phyloP scores from a whole-genome alignment of 345 rosid species.

The Citrus glauca region DNA sequence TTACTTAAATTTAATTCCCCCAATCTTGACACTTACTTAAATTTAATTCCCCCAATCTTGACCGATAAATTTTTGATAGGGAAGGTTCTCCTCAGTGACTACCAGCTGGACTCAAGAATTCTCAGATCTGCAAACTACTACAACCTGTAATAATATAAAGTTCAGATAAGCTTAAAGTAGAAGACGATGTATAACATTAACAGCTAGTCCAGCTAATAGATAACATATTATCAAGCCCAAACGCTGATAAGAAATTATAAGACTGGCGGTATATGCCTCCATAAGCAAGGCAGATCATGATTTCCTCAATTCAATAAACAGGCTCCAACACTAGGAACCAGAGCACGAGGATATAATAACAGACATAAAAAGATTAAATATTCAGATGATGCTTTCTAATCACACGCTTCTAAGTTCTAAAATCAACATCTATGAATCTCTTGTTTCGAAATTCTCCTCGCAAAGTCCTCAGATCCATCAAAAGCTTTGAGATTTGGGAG shows the following conservation, averaged over 20 bases:
- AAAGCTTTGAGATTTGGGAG: background rate
- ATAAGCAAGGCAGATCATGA: conserved; percentile 21
- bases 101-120: background rate
- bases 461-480: background rate
- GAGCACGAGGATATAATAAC: background rate
- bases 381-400: background rate
- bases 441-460: background rate
- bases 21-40: conserved; percentile 29
- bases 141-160: conserved; percentile 15
- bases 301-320: conserved; percentile 13
- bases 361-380: background rate
- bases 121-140: background rate
- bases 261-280: conserved; percentile 24
- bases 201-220: background rate
- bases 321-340: conserved; percentile 10
- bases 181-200: background rate
- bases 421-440: background rate
- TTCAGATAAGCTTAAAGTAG: conserved; percentile 1
- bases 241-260: conserved; percentile 12
- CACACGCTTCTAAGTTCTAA: background rate
- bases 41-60: conserved; percentile 32
- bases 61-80: conserved; percentile 9
- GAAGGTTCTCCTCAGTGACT: background rate
- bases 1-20: conserved; percentile 27
- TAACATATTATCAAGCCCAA: conserved; percentile 22